phyloP scores from a whole-genome alignment of 2,329 filamentous ascomycete species.

The Cordyceps cicadae region DNA sequence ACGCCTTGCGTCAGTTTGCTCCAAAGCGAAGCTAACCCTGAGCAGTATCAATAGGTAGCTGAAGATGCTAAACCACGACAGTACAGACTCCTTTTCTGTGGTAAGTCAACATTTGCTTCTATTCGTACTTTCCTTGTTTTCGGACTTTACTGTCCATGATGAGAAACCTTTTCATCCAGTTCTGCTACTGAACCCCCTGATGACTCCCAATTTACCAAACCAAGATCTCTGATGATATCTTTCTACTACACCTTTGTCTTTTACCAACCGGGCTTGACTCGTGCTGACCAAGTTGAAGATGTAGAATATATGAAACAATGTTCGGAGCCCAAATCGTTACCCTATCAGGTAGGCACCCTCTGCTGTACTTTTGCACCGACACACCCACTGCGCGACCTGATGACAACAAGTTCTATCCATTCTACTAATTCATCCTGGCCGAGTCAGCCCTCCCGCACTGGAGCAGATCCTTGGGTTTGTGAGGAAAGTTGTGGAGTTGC shows the following conservation, averaged over 20 bases:
- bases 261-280: neutral
- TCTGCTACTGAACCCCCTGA: conserved; percentile 68
- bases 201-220: conserved; percentile 59
- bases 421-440: conserved; percentile 60
- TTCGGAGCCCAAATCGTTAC: neutral
- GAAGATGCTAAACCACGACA: neutral
- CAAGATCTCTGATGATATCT: conserved; percentile 45
- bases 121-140: neutral
- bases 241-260: conserved; percentile 15
- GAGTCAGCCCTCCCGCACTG: conserved; percentile 65
- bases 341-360: conserved; percentile 1
- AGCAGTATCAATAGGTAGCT: neutral
- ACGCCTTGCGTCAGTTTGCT: neutral
- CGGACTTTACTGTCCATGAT: conserved; percentile 42
- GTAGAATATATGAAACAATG: neutral
- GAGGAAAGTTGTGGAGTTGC: conserved; percentile 72
- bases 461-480: conserved; percentile 35
- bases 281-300: conserved; percentile 7
- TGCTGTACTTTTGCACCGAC: neutral
- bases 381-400: conserved; percentile 21
- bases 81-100: neutral
- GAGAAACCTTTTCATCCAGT: conserved; percentile 58
- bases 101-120: neutral
- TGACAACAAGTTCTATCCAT: conserved; percentile 61
- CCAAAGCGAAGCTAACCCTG: neutral